phyloP scores from a whole-genome alignment of 2,329 filamentous ascomycete species.

The Pochonia chlamydosporia region DNA sequence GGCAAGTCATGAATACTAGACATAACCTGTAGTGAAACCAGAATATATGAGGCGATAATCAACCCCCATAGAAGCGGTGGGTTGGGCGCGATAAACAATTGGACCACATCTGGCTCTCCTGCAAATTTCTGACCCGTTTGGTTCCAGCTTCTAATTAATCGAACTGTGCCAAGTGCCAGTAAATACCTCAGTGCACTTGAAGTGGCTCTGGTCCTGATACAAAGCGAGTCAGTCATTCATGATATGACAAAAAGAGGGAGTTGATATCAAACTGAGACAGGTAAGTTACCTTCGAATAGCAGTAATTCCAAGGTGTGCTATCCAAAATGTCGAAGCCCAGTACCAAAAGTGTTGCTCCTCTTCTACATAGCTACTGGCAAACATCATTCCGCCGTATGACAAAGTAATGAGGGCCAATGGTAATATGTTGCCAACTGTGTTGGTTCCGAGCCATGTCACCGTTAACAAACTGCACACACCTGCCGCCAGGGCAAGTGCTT shows the following conservation, averaged over 20 bases:
- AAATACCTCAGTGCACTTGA: slow-evolving; percentile 25
- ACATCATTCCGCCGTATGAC: slow-evolving; percentile 84
- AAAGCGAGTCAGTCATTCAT: slow-evolving; percentile 3
- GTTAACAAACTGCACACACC: slow-evolving; percentile 13
- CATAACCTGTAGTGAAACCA: slow-evolving; percentile 44
- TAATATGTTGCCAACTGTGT: slow-evolving; percentile 17
- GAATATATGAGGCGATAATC: slow-evolving; percentile 62
- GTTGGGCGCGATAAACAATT: slow-evolving; percentile 58
- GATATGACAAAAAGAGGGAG: too few species aligned
- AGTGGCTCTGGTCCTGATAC: slow-evolving; percentile 18
- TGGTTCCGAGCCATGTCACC: slow-evolving; percentile 10
- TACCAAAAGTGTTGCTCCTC: slow-evolving; percentile 99
- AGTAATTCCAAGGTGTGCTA: slow-evolving; percentile 46
- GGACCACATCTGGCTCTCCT: slow-evolving; percentile 82
- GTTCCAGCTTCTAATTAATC: slow-evolving; percentile 78
- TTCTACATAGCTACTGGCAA: slow-evolving; percentile 94
- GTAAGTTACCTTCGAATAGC: slow-evolving; percentile 32
- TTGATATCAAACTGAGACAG: neutral
- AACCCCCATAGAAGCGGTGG: slow-evolving; percentile 68
- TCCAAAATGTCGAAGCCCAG: slow-evolving; percentile 72
- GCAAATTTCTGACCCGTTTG: slow-evolving; percentile 96
- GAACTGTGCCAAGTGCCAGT: slow-evolving; percentile 53
- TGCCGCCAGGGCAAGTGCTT: slow-evolving; percentile 29
- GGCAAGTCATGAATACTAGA: slow-evolving; percentile 36
- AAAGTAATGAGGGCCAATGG: slow-evolving; percentile 48